phyloP scores from a whole-genome alignment of 2,329 filamentous ascomycete genomes.

The Diaporthe amygdali region DNA sequence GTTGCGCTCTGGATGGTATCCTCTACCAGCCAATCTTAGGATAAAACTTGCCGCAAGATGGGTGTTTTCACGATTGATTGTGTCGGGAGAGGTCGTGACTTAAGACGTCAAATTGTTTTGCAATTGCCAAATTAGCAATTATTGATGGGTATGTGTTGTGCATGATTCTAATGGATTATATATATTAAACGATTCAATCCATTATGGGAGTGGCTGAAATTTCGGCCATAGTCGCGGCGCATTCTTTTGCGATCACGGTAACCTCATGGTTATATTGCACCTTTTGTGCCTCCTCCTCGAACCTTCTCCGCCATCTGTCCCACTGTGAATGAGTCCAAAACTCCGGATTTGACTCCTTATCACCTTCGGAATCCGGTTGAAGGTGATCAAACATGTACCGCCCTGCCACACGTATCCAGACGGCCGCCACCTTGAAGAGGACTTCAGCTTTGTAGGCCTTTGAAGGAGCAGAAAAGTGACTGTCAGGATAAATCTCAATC shows the following conservation, averaged over 20 bases:
- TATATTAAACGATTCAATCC: neutral
- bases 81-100: no score
- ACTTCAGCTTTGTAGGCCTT: neutral
- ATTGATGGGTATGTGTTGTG: neutral
- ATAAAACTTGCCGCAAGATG: no score
- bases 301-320: neutral
- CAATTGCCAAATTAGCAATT: neutral
- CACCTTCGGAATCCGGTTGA: neutral
- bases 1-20: neutral
- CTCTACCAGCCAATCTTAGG: neutral
- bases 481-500: neutral
- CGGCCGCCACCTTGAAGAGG: neutral
- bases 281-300: neutral
- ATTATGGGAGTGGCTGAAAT: no score
- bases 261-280: neutral
- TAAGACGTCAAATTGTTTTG: neutral
- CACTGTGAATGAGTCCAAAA: neutral
- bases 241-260: neutral
- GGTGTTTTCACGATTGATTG: neutral
- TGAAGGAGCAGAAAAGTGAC: neutral
- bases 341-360: neutral
- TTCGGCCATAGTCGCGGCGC: neutral
- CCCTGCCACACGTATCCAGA: constrained; percentile 9
- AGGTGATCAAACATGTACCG: neutral
- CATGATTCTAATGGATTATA: neutral